Conservation (phyloP, 192 early-diverging fungal genomes). For the Lobosporangium transversale region DNA sequence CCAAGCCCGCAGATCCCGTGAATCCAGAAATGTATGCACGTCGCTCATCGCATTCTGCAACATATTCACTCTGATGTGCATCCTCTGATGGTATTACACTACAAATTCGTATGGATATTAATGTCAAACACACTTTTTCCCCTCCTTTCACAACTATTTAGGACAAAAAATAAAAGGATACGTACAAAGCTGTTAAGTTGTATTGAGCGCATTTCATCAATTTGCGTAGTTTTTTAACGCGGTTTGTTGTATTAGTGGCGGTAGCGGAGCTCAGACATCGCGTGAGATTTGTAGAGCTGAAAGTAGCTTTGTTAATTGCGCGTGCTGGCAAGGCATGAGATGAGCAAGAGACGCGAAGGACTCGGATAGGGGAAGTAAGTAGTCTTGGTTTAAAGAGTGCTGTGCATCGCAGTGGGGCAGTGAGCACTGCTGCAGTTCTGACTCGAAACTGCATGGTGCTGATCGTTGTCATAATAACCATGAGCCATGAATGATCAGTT, state of each 20-base stretch:
- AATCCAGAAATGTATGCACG: conserved; percentile 95
- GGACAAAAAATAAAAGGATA: not conserved
- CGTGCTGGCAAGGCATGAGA: too few relatives aligned
- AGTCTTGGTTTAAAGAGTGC: too few relatives aligned
- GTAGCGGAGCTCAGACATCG: conserved; percentile 12
- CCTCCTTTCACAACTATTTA: not conserved
- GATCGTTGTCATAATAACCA: too few relatives aligned
- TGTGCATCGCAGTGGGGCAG: too few relatives aligned
- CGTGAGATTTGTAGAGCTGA: not conserved
- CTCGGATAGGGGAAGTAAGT: too few relatives aligned
- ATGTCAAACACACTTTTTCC: not conserved
- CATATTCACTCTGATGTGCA: conserved; percentile 98
- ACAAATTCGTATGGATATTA: conserved; percentile 11
- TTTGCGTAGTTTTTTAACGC: conserved; percentile 18
- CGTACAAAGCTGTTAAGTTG: conserved; percentile 40
- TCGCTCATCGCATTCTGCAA: conserved; percentile 88
- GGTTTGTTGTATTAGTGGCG: conserved; percentile 16
- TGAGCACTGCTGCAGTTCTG: too few relatives aligned
- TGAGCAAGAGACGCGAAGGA: too few relatives aligned
- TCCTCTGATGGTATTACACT: conserved; percentile 94
- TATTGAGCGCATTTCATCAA: conserved; percentile 33
- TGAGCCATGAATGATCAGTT: too few relatives aligned
- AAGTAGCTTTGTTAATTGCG: too few relatives aligned
- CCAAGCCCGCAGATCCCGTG: conserved; percentile 92
- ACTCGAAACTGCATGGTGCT: too few relatives aligned